Evolutionary conservation across 768 basidiomycete species (phyloP), one percentile per base, ranked within the genome.

Genomic region (Panellus pusillus): DNA sequence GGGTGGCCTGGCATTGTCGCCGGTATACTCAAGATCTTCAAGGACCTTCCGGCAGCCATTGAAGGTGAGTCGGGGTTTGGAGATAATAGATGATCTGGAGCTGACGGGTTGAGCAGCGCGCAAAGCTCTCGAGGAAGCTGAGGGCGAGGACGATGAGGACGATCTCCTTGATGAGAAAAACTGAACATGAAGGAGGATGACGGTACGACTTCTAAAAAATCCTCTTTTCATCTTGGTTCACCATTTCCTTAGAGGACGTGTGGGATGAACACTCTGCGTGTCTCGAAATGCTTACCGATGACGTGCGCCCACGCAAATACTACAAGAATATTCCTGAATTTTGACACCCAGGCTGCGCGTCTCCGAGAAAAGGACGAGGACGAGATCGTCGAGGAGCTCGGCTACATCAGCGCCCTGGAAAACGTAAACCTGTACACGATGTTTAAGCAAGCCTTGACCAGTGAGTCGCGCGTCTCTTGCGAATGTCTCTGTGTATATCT

Each of bases 201-300:
- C 62, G 83, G 84, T 79, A 50, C 54, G 72, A 61, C 35, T 37
- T 46, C 41, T 42, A 47, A 20, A 28, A 46, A n/a, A n/a, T n/a
- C 15, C 12, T 52, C 17, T 9, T 6, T 24, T 47, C 0, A 29
- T 18, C 52, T 44, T 57, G 45, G 54, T 43, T 56, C 61, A 54
- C 36, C n/a, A 8, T 32, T 57, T 54, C 44, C 37, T 50, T 55
- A 85, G 91, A 90, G 65, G 93, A 95, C 67, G 90, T 93, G 14
- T 93, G 88, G 85, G 92, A 94, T 63, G 87, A 90, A 54, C 90
- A 93, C 61, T 91, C 91, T 8, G 89, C 87, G 7, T 95, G 93
- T 66, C 76, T 93, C 42, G 91, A 94, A 67, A 73, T 92, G 78
- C 79, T 95, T 31, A 91, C 91, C 7, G 82, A 83, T 61, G 88